Conservation (phyloP, 768 basidiomycete genomes). For the Podaxis pistillaris region DNA sequence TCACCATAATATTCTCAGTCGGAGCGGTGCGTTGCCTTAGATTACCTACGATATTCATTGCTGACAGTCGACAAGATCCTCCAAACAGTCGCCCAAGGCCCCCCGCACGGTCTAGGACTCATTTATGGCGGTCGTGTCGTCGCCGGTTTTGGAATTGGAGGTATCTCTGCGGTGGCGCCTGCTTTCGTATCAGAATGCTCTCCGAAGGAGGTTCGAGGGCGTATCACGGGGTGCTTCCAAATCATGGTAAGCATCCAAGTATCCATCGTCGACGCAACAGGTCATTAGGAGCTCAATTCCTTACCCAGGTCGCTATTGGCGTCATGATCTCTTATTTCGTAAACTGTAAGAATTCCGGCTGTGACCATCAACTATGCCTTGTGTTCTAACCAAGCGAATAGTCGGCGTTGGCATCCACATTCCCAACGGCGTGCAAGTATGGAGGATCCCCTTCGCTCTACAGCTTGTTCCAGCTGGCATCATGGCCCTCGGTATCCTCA, state of each 20-base stretch:
- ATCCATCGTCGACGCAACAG: neutral
- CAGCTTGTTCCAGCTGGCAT: conserved; percentile 76
- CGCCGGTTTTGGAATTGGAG: conserved; percentile 79
- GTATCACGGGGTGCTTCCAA: conserved; percentile 85
- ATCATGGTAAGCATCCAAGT: conserved; percentile 52
- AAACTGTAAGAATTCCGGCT: conserved; percentile 51
- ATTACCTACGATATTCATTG: neutral
- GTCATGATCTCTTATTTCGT: conserved; percentile 86
- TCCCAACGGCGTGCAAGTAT: conserved; percentile 44
- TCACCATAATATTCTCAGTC: conserved; percentile 60
- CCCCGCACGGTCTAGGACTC: conserved; percentile 52
- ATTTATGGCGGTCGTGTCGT: conserved; percentile 83
- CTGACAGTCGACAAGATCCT: conserved; percentile 47
- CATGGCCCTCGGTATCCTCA: conserved; percentile 64
- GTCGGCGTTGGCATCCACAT: conserved; percentile 62
- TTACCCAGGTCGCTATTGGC: conserved; percentile 60
- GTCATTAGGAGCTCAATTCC: neutral
- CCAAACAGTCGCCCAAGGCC: conserved; percentile 61
- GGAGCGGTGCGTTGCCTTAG: conserved; percentile 60
- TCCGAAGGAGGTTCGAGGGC: conserved; percentile 83
- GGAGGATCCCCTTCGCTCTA: conserved; percentile 73
- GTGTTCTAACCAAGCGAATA: conserved; percentile 23
- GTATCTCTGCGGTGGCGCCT: conserved; percentile 79
- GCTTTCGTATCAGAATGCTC: conserved; percentile 86
- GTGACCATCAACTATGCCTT: neutral